Conservation (phyloP, 345 rosid species). For the Ceriops decandra region DNA sequence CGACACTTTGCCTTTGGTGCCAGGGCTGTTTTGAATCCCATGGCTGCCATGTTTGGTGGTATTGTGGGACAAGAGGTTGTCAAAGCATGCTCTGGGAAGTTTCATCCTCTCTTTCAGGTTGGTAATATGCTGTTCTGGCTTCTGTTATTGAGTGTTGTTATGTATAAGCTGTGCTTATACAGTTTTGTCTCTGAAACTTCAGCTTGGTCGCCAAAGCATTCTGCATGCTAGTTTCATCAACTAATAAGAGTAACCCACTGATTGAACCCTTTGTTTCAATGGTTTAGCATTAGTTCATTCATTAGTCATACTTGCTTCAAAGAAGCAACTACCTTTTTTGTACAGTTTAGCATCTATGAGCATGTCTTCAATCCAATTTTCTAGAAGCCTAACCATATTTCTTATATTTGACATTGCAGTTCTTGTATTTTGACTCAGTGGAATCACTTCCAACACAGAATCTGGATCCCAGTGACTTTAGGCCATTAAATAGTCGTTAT, state of each 20-base stretch:
- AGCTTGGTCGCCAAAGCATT: no score
- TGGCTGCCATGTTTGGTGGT: constrained; percentile 99
- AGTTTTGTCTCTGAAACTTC: background rate
- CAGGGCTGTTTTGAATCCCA: constrained; percentile 92
- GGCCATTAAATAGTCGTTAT: constrained; percentile 73
- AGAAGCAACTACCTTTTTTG: background rate
- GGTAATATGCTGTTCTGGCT: constrained; percentile 7
- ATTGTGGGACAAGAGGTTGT: constrained; percentile 98
- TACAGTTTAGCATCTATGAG: background rate
- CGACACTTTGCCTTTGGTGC: constrained; percentile 90
- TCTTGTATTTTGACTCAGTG: constrained; percentile 92
- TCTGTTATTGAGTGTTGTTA: background rate
- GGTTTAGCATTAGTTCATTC: background rate
- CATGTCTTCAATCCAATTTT: constrained; percentile 8
- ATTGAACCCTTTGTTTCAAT: no score
- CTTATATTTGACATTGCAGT: constrained; percentile 38
- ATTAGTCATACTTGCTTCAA: background rate
- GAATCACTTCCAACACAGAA: constrained; percentile 87
- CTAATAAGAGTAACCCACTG: no score
- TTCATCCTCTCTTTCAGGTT: constrained; percentile 96
- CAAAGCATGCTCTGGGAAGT: constrained; percentile 97
- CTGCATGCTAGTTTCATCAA: no score
- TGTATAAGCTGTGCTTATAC: background rate
- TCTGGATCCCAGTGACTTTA: constrained; percentile 61
- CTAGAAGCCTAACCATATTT: constrained; percentile 17